Evolutionary conservation across 768 basidiomycete genomes (phyloP), one percentile per base, ranked within the genome.

Genomic region (Leccinum rimulosum): DNA sequence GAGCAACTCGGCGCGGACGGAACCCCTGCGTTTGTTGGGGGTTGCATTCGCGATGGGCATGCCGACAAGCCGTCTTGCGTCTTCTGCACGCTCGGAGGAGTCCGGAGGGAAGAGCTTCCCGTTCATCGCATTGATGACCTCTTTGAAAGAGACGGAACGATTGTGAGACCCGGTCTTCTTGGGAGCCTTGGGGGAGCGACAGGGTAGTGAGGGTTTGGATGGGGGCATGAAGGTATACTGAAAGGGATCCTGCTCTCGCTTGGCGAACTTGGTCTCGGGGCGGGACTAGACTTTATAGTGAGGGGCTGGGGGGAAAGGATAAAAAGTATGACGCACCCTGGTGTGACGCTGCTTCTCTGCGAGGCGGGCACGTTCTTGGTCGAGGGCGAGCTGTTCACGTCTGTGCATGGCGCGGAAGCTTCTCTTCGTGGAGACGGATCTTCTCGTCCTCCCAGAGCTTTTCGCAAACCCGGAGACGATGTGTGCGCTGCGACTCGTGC

Each of bases 121-220:
- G 45, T 81, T 76, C 82, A 87, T 86, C 67, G 80, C 79, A 49
- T 68, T 68, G 48, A 84, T 70, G 52, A 87, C 85, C 36, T 84
- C 82, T 52, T 77, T 76, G 69, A 87, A 87, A 1, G 82, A 70
- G 11, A 87, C 79, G 9, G 77, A 64, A 22, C 75, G 75, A 22
- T 75, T 69, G 10, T 36, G 61, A 38, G 53, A 61, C 4, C 56
- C 63, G 25, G 70, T 22, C 1, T 60, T 62, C 54, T 64, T 67
- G 45, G 43, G 15, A 3, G 61, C 8, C 30, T 59, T 52, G 60
- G 72, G 35, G 4, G 60, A 55, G 62, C 66, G 63, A 61, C 55
- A 57, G 49, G 63, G 68, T 51, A 63, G 63, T 53, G 62, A 62
- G 11, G 55, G 61, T 51, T 55, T 66, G 57, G 61, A 63, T 28